phyloP scores from a whole-genome alignment of 495 filamentous ascomycete genomes.

The Podospora pseudocomata region DNA sequence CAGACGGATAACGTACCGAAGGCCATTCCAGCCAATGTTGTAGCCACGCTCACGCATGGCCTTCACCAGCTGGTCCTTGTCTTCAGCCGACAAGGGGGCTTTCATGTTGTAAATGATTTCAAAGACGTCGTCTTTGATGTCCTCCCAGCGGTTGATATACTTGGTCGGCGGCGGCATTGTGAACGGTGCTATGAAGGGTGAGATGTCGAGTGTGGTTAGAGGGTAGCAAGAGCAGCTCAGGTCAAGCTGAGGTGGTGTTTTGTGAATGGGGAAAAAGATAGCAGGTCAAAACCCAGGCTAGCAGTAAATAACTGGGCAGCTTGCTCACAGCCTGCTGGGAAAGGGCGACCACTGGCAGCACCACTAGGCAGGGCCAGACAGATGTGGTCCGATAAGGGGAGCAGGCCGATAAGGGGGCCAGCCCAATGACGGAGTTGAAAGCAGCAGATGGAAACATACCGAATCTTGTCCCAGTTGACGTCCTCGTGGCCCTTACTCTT shows the following conservation, averaged over 20 bases:
- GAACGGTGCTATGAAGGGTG: neutral
- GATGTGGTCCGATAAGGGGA: neutral
- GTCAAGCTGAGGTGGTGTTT: neutral
- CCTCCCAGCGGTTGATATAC: constrained; percentile 24
- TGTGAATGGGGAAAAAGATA: neutral
- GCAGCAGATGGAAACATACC: constrained; percentile 17
- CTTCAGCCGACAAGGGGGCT: constrained; percentile 25
- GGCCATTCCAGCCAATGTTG: constrained; percentile 35
- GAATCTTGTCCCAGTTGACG: constrained; percentile 18
- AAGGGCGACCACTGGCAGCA: neutral
- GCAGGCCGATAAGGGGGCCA: neutral
- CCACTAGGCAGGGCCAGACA: neutral
- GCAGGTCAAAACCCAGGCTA: neutral
- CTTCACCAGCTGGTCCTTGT: constrained; percentile 28
- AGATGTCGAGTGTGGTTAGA: neutral
- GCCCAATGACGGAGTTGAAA: neutral
- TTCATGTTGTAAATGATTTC: constrained; percentile 22
- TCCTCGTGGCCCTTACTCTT: constrained; percentile 10
- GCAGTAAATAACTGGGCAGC: neutral
- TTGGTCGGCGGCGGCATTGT: constrained; percentile 12
- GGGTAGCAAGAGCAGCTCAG: neutral
- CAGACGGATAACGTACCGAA: constrained; percentile 29
- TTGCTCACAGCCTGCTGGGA: neutral
- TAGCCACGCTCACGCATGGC: constrained; percentile 25
- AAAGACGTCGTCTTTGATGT: constrained; percentile 34